A percentile compares a stretch with the other conserved stretches of the same genome.
Evolutionary conservation across 768 basidiomycete species (phyloP).

Genomic region (Leccinum pellstonianum): DNA sequence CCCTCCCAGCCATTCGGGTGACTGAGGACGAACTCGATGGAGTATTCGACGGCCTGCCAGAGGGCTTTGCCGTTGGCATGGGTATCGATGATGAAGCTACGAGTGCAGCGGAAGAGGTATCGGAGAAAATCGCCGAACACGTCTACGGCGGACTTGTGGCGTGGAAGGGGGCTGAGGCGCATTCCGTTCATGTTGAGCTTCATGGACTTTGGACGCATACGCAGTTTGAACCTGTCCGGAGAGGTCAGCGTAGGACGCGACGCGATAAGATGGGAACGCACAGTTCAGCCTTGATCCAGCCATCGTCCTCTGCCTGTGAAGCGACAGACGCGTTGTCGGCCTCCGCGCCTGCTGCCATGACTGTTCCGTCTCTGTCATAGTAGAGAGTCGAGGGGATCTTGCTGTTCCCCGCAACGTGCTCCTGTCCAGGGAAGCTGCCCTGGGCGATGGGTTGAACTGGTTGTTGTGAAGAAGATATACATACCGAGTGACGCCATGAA

Average conservation of each 20-base stretch:
- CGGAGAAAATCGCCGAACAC: too few relatives aligned
- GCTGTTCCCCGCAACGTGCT: slow-evolving; percentile 81
- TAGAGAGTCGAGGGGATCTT: slow-evolving; percentile 81
- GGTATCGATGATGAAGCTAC: too few relatives aligned
- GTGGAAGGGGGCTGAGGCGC: too few relatives aligned
- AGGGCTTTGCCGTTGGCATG: too few relatives aligned
- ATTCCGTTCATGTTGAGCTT: too few relatives aligned
- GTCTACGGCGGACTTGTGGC: too few relatives aligned
- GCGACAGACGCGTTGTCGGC: slow-evolving; percentile 53
- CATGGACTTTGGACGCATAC: slow-evolving; percentile 51
- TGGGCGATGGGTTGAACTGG: slow-evolving; percentile 15
- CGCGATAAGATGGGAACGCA: slow-evolving; percentile 35
- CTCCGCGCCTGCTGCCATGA: slow-evolving; percentile 77
- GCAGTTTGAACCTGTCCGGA: slow-evolving; percentile 67
- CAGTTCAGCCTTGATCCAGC: slow-evolving; percentile 76
- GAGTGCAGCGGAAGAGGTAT: too few relatives aligned
- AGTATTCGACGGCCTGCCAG: too few relatives aligned
- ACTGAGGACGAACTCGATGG: too few relatives aligned
- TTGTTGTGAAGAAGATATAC: slow-evolving; percentile 10
- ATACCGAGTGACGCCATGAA: slow-evolving; percentile 76
- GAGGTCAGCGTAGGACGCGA: background rate
- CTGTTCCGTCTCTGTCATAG: slow-evolving; percentile 62
- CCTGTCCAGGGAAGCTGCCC: slow-evolving; percentile 75
- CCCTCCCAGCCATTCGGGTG: too few relatives aligned
- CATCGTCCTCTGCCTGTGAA: slow-evolving; percentile 69